These are phyloP conservation scores for Nicotiana obtusifolia DNA, from an alignment of 257 asterid genomes.

Conservation along the genomic window DNA sequence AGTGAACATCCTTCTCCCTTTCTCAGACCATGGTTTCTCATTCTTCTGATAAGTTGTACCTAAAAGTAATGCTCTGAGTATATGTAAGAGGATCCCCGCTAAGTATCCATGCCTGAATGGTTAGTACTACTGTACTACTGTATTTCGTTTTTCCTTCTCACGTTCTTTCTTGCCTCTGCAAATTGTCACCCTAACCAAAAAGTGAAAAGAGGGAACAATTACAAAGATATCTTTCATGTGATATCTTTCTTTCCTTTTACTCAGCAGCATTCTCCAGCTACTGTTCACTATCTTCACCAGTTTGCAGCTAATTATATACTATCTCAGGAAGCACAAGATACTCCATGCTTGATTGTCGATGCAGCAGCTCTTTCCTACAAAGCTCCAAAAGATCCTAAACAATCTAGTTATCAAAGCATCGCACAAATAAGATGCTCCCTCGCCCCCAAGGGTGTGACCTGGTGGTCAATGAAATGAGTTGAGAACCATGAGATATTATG, in stretches of 20 bases:
- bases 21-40: not conserved
- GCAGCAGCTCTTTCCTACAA: not conserved
- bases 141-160: not conserved
- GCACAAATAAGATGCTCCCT: not conserved
- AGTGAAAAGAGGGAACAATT: not conserved
- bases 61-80: not conserved
- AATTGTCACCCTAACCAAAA: not conserved
- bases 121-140: too few relatives aligned
- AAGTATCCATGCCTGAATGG: too few relatives aligned
- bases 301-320: not conserved
- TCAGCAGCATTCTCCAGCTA: not conserved
- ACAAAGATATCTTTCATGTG: not conserved
- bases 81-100: not conserved
- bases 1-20: not conserved
- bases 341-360: not conserved
- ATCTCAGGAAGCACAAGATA: not conserved
- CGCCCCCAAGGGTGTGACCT: too few relatives aligned
- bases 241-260: not conserved
- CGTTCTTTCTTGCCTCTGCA: not conserved
- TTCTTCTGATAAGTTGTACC: not conserved
- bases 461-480: too few relatives aligned
- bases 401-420: not conserved
- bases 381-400: not conserved
- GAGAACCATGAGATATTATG: too few relatives aligned
- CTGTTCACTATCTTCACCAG: not conserved